Base-by-base conservation (phyloP, 768 basidiomycete genomes). In the Mycena sanguinolenta region DNA sequence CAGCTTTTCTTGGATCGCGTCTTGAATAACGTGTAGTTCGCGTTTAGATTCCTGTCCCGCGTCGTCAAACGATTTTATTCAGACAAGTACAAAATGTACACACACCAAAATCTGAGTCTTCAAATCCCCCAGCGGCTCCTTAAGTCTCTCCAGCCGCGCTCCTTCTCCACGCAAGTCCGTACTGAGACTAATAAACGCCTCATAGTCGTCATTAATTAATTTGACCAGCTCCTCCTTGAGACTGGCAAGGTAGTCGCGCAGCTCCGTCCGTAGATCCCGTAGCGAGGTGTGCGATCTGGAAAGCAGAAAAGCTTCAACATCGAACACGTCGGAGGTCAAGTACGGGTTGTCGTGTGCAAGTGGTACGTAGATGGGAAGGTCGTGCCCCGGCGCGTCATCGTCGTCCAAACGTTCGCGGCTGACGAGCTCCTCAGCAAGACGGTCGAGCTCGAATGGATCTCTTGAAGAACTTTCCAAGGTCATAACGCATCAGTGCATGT, bases 191-290 rank as follows among this genome's bases (percentile, higher is more conserved):
- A 99, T 97, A 78, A 99, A 99, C 17, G 96, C 96, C 79, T 96
- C 96, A 77, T 99, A 99, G 82, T 99, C 98, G 75, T 96, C 93
- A 80, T 99, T 99, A 79, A 99, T 98, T 76, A 99, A 90, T 76
- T 91, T 91, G 34, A 99, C 96, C 39, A 99, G 87, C 78, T 98
- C 97, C 78, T 97, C 95, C 80, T 97, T 96, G 72, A 99, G 82
- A 13, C 86, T 83, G 0, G 89, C 88, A 69, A 95, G 85, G 79
- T 98, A 98, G 61, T 95, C 91, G 36, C 96, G 88, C 25, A 99
- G 84, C 78, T 99, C 97, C 4, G 89, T 81, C 62, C 96, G 91
- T 36, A 98, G 85, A 79, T 98, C 97, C 34, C 93, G 91, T 23
- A 98, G 86, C 13, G 95, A 94, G 0, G 92, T 93, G 74, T 95